Evolutionary conservation across 139 green algal genomes (phyloP), one percentile per base, ranked within the genome.

Genomic region (Micractinium conductrix): DNA sequence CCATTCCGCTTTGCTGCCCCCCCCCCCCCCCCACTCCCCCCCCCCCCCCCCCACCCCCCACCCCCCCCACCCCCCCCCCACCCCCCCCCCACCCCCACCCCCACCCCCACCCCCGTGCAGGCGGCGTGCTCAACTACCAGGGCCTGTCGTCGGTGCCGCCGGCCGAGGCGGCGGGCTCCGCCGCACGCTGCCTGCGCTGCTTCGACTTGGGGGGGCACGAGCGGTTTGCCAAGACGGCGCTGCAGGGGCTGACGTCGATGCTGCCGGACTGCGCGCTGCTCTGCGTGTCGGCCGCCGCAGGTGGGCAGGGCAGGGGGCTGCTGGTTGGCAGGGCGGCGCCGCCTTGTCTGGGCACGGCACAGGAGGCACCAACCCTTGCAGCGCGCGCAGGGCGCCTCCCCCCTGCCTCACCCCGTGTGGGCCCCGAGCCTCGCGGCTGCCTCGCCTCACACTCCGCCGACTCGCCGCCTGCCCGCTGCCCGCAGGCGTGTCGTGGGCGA

Each of bases 121-220:
- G 86, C 83, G 50, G 81, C 2, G 87, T 95, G 53, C 86, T 96
- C 45, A 96, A 96, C 84, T 96, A 96, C 81, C 58, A 33, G 10
- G 89, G 88, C 21, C 78, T 95, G 28, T 74, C 91, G 3, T 35
- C 85, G 2, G 80, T 90, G 30, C 93, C 85, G 30, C 84, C 86
- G 4, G 87, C 90, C 2, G 93, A 96, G 78, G 88, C 95, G 62
- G 83, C 85, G 4, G 45, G 81, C 30, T 68, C 81, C 35, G 88
- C 92, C 1, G 16, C 72, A 17, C 81, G 84, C 74, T 42, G 83
- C 48, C 74, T 98, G 53, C 93, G 91, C 45, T 94, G 97, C 63
- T 91, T 97, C 35, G 95, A 98, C 85, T 88, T 97, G 68, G 94
- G 94, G 10, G 95, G 95, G n/a, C 92, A 96, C 70, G 87, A 93